Percentiles rank a stretch among this genome's conserved stretches.
These are phyloP conservation scores for Leptographium radiaticola DNA, from an alignment of 2,329 filamentous ascomycete genomes.

Conservation along the genomic window DNA sequence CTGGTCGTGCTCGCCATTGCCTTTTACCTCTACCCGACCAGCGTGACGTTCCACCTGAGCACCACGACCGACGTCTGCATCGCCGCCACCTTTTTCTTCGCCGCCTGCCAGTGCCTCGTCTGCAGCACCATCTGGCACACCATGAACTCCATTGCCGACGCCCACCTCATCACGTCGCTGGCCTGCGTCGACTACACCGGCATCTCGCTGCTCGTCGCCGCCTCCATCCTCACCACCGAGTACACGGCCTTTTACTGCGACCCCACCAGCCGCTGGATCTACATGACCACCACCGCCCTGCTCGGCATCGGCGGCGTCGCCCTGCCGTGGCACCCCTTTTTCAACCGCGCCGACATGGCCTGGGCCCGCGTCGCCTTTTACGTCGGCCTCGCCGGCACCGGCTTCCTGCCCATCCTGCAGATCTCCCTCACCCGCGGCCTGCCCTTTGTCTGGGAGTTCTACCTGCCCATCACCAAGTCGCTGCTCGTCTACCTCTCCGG, in stretches of 20 bases:
- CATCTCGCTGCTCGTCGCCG: constrained; percentile 86
- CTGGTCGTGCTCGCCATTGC: constrained; percentile 76
- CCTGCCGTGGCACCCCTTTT: constrained; percentile 88
- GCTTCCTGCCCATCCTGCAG: constrained; percentile 79
- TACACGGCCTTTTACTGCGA: constrained; percentile 99
- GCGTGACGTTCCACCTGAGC: constrained; percentile 73
- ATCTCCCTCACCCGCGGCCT: constrained; percentile 64
- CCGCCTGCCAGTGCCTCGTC: constrained; percentile 84
- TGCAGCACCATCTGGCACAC: constrained; percentile 98
- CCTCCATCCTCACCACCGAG: constrained; percentile 95
- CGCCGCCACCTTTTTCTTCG: constrained; percentile 89
- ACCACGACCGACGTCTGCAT: constrained; percentile 83
- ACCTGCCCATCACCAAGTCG: constrained; percentile 74
- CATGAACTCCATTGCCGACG: constrained; percentile 91
- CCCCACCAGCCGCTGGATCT: constrained; percentile 70
- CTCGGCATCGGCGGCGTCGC: constrained; percentile 81
- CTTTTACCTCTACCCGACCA: constrained; percentile 90
- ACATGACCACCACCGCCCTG: constrained; percentile 68
- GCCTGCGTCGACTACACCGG: constrained; percentile 98
- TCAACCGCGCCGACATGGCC: constrained; percentile 85
- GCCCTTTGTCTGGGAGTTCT: constrained; percentile 79
- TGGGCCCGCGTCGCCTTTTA: constrained; percentile 91
- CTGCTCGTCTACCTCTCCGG: constrained; percentile 75
- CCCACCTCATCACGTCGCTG: constrained; percentile 82
- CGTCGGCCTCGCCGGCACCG: constrained; percentile 72